Base-by-base conservation (phyloP, 805 yeast genomes). In the Candida stauntonica region DNA sequence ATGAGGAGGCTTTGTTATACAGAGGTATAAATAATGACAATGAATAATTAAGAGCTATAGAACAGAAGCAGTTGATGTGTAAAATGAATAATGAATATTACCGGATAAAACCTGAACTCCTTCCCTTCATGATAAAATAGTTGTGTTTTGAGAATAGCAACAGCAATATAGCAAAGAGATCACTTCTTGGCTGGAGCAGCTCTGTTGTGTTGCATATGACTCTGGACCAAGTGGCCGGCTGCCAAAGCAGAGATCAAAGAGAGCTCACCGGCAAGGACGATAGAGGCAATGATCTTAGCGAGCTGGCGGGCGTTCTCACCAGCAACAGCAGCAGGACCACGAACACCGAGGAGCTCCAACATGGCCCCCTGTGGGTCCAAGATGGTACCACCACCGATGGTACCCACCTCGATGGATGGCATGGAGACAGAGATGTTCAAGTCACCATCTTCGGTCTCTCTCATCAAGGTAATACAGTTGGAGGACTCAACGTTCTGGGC, bases 321-420 rank as follows among this genome's bases (percentile, higher is more conserved):
- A 1, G 99, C 98, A 37, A 72, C 76, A 5, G 89, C 81, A 27
- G 95, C 84, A 5, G 99, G 97, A 4, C 99, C 99, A 52, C 85
- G 79, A 33, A 93, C 95, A 27, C 98, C 97, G 46, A 93, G 72
- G 50, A 93, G 68, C 54, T 93, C 98, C 43, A 93, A 72, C 95
- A 93, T 87, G 17, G 98, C 86, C 35, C 89, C 85, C 67, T 93
- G 99, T 29, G 99, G 97, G 58, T 86, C 98, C 55, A 93, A 75
- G 47, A 93, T 86, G 4, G 99, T 93, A 59, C 99, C 99, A 48
- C 99, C 99, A 41, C 99, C 99, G 63, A 93, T 88, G 3, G 99
- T 93, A 48, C 99, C 99, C 31, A 93, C 99, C 67, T 93, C 99
- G 52, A 93, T 87, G 20, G 94, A 86, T 21, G 99, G 99, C 99